Conservation (phyloP, 768 basidiomycete species). For the Amanita exitialis region DNA sequence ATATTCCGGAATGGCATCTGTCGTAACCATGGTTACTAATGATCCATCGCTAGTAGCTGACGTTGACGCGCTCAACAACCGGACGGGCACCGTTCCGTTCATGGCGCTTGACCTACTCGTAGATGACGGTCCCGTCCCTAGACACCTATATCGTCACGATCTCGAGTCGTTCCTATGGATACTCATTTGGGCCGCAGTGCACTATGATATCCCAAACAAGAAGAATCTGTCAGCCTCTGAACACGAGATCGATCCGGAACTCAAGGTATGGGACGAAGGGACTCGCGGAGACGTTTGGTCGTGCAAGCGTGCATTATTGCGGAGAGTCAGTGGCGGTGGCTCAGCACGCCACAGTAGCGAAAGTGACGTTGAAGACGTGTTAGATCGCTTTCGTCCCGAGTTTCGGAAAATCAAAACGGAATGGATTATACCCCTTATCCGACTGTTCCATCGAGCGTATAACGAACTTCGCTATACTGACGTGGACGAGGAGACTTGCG, state of each 20-base stretch:
- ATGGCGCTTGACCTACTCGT: slow-evolving; percentile 18
- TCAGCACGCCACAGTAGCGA: neutral
- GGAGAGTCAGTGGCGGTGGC: neutral
- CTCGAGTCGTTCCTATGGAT: slow-evolving; percentile 19
- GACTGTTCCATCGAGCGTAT: slow-evolving; percentile 1
- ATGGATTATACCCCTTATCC: slow-evolving; percentile 11
- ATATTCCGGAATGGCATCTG: slow-evolving; percentile 3
- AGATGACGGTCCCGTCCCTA: slow-evolving; percentile 7
- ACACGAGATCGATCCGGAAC: neutral
- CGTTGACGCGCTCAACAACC: slow-evolving; percentile 5
- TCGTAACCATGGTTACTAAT: neutral
- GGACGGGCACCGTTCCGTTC: slow-evolving; percentile 20
- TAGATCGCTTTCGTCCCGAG: slow-evolving; percentile 1
- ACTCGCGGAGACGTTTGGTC: neutral
- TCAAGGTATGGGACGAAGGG: slow-evolving; percentile 3
- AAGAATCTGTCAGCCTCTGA: neutral
- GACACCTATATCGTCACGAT: slow-evolving; percentile 17
- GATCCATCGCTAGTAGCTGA: slow-evolving; percentile 1
- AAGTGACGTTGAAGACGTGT: neutral
- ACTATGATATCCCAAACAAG: slow-evolving; percentile 12
- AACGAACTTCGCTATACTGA: slow-evolving; percentile 2
- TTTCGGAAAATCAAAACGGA: slow-evolving; percentile 5
- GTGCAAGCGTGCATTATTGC: slow-evolving; percentile 1
- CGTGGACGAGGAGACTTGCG: slow-evolving; percentile 8
- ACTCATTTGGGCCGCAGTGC: slow-evolving; percentile 14